Conservation (phyloP, 1,284 basidiomycete genomes). For the Pisolithus thermaeus region DNA sequence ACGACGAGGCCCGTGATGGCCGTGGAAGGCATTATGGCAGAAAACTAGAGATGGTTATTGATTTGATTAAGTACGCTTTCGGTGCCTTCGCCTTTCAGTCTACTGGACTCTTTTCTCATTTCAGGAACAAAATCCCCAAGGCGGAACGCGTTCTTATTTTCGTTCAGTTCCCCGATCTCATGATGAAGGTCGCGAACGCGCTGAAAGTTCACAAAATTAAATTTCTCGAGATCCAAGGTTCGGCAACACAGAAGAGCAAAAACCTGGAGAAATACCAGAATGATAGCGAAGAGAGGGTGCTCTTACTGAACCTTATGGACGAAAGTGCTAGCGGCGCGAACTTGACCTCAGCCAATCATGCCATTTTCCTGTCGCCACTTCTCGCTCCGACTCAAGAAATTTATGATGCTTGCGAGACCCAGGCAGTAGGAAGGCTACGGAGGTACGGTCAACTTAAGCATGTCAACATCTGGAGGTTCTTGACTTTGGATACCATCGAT, state of each 20-base stretch:
- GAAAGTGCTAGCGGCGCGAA: slow-evolving; percentile 93
- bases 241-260: slow-evolving; percentile 71
- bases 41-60: slow-evolving; percentile 82
- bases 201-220: slow-evolving; percentile 66
- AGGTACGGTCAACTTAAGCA: slow-evolving; percentile 81
- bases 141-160: slow-evolving; percentile 86
- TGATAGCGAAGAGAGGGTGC: slow-evolving; percentile 67
- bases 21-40: slow-evolving; percentile 79
- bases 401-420: slow-evolving; percentile 83
- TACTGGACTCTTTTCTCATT: slow-evolving; percentile 7
- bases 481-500: slow-evolving; percentile 83
- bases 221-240: slow-evolving; percentile 80
- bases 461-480: slow-evolving; percentile 77
- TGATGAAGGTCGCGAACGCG: slow-evolving; percentile 84
- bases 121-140: slow-evolving; percentile 61
- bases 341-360: slow-evolving; percentile 89
- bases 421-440: slow-evolving; percentile 85
- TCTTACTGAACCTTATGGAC: slow-evolving; percentile 89
- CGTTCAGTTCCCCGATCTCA: slow-evolving; percentile 91
- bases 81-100: background rate
- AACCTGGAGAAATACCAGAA: slow-evolving; percentile 83
- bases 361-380: slow-evolving; percentile 89
- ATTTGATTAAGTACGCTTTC: slow-evolving; percentile 68
- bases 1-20: slow-evolving; percentile 68
- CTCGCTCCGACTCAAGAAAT: slow-evolving; percentile 74